Base-by-base conservation (phyloP, 2,329 filamentous ascomycete genomes). In the Colletotrichum sp. region DNA sequence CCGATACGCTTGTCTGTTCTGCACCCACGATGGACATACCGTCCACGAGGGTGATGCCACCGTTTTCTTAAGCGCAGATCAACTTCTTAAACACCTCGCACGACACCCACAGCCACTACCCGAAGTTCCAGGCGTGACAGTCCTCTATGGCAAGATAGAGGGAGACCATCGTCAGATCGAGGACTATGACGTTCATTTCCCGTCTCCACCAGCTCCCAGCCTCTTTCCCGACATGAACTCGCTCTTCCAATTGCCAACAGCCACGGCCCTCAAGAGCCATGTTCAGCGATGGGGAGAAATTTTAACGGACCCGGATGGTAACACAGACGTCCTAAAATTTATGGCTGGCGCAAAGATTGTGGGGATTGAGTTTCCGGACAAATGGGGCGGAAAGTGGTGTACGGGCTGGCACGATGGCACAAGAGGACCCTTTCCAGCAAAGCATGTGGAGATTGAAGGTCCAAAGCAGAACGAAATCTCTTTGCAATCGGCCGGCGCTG, bases 1-100 rank as follows among this genome's bases (percentile, higher is more conserved):
- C 62, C 87, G 85, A 71, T 87, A 85, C 65, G 85, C 81, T 6
- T 87, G 86, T 67, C 78, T 87, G 2, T 87, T 86, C 76, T 87
- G 86, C 73, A 81, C 82, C 7, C 81, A 85, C 26, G 70, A 80
- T 5, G 82, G 82, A 2, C 73, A 81, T 2, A 85, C 85, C 0
- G 79, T 82, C 3, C 82, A 82, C n/a, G 83, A 86, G 32, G 84
- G 83, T 63, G 86, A 87, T 72, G 85, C 86, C 1, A 88, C 86
- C 6, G 85, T 87, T 6, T 88, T 88, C 76, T 79, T 80, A 4
- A 81, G 81, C 6, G 72, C 83, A 16, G 83, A 86, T 16, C 81
- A 84, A 36, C 82, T 87, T 10, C 79, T 88, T 52, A 81, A 80
- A 26, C 86, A 88, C 70, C 77, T 88, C 0, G 80, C 85, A 3